Evolutionary conservation across 345 rosid genomes (phyloP).

Genomic region (Passiflora organensis): DNA sequence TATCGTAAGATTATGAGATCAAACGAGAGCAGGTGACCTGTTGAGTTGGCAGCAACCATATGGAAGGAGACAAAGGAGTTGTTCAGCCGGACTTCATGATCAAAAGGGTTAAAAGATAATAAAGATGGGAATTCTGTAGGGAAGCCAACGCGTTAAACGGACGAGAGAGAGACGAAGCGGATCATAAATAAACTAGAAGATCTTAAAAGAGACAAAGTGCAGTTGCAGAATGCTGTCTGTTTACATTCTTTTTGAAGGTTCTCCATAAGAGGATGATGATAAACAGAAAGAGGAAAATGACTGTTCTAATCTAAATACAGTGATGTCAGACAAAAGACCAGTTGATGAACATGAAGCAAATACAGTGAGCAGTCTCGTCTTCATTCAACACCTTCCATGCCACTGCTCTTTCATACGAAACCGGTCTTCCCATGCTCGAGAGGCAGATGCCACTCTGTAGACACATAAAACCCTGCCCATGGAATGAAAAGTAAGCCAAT

Average conservation of each 20-base stretch:
- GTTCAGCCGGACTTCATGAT: too few species aligned
- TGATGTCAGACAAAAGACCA: conserved; percentile 79
- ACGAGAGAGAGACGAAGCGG: not conserved
- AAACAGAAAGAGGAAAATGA: too few species aligned
- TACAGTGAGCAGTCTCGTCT: conserved; percentile 66
- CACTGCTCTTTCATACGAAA: conserved; percentile 71
- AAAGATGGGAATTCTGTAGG: too few species aligned
- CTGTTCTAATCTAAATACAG: conserved; percentile 1
- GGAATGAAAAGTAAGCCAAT: not conserved
- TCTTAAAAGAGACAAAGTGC: too few species aligned
- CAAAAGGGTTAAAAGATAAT: too few species aligned
- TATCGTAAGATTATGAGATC: not conserved
- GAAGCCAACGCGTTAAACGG: too few species aligned
- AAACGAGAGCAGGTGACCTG: too few species aligned
- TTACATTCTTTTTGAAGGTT: too few species aligned
- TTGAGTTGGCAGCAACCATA: too few species aligned
- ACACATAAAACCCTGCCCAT: conserved; percentile 59
- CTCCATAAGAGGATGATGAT: too few species aligned
- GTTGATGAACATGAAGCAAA: conserved; percentile 72
- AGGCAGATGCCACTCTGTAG: conserved; percentile 72
- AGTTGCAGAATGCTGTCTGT: not conserved
- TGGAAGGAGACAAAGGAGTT: too few species aligned
- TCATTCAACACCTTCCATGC: conserved; percentile 89
- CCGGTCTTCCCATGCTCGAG: conserved; percentile 87
- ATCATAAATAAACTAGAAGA: conserved; percentile 1